Evolutionary conservation across 306 rosid species (phyloP), one percentile per base, ranked within the genome.

Genomic region (Pterocarpus santalinus): DNA sequence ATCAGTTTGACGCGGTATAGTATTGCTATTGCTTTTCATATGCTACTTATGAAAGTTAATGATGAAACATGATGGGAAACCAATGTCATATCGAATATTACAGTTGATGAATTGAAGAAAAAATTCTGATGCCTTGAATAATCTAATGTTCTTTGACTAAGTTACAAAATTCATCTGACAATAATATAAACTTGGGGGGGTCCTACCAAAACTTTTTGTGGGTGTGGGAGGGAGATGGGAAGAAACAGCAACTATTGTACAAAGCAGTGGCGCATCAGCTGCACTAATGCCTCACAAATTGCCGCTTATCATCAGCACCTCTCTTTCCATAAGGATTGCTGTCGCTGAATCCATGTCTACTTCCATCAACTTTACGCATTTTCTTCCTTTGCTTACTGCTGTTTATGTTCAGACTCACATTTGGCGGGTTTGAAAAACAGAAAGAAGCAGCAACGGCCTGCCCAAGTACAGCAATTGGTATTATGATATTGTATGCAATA

Each of bases 381-480:
- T 83, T 91, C 81, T 89, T 88, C 86, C 95, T 88, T 78, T 89
- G 87, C 86, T 91, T 91, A 56, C 78, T 80, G 83, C 92, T 91
- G 84, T 90, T 91, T 73, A 95, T 78, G 87, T 92, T 90, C 73
- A 95, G 38, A 81, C 57, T 90, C 73, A 95, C 92, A 84, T 91
- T 95, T 8, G 99, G 99, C 5, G 99, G 99, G 79, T 89, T 90
- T 33, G 97, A 81, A 72, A 95, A 91, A 81, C 97, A 89, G 81
- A 95, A 95, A 0, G 99, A 95, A 53, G 84, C 84, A 12, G 93
- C 97, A 63, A 95, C 91, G 2, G 87, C 98, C 98, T 94, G 93
- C 35, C 60, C 81, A 82, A 65, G 71, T 46, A 63, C 55, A 65
- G 2, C 41, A 77, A 70, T 52, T 7, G 32, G 16, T 35, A 49